These are phyloP conservation scores for Bruguiera sexangula DNA, from an alignment of 345 rosid species.

Conservation along the genomic window DNA sequence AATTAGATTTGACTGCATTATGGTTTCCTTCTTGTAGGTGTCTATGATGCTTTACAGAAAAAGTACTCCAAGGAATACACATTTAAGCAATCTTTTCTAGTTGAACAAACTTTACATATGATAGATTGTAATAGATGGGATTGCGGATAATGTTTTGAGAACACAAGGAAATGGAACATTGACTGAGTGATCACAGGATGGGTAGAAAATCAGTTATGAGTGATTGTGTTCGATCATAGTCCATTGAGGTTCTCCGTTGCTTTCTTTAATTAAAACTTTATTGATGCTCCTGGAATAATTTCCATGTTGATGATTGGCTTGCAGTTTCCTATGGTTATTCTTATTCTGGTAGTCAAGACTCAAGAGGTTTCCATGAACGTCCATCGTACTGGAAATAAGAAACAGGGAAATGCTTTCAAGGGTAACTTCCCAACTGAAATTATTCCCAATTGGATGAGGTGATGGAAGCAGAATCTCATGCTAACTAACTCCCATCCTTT, in stretches of 20 bases:
- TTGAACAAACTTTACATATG: too few species aligned
- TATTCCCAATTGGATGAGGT: slow-evolving; percentile 95
- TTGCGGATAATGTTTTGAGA: too few species aligned
- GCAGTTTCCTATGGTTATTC: slow-evolving; percentile 83
- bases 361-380: slow-evolving; percentile 82
- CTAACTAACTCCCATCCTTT: slow-evolving; percentile 1
- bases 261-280: background rate
- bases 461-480: background rate
- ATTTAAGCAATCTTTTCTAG: slow-evolving; percentile 38
- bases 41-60: slow-evolving; percentile 84
- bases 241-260: background rate
- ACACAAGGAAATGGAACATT: too few species aligned
- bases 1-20: background rate
- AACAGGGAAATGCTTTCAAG: slow-evolving; percentile 54
- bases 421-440: slow-evolving; percentile 61
- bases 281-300: background rate
- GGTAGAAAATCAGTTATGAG: background rate
- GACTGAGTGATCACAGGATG: too few species aligned
- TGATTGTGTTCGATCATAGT: background rate
- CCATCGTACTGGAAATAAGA: slow-evolving; percentile 74
- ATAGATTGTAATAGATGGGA: too few species aligned
- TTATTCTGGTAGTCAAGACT: slow-evolving; percentile 27
- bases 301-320: slow-evolving; percentile 17
- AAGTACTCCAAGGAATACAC: slow-evolving; percentile 81
- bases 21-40: slow-evolving; percentile 42